Conservation (phyloP, 768 basidiomycete species). For the Myochromella boudieri region DNA sequence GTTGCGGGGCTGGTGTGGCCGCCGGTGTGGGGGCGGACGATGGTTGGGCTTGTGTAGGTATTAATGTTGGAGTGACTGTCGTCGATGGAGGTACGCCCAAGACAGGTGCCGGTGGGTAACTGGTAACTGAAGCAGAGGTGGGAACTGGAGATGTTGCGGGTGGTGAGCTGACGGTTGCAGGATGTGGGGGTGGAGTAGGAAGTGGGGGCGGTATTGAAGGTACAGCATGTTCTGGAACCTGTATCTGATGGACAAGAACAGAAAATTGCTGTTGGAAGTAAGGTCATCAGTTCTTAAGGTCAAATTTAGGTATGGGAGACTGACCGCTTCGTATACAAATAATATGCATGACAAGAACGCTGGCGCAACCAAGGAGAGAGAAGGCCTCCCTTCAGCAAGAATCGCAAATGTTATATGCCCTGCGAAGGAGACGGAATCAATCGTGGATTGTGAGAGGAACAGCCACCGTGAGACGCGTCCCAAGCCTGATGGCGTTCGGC, state of each 20-base stretch:
- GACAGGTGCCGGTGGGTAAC: conserved; percentile 15
- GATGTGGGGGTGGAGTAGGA: conserved; percentile 28
- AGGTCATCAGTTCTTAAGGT: not conserved
- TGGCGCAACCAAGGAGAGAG: conserved; percentile 78
- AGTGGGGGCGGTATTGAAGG: conserved; percentile 17
- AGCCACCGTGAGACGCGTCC: conserved; percentile 82
- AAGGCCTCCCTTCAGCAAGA: conserved; percentile 77
- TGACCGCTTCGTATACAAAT: conserved; percentile 83
- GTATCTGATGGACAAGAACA: conserved; percentile 77
- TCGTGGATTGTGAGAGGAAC: conserved; percentile 74
- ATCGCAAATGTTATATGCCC: conserved; percentile 89
- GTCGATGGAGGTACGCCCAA: conserved; percentile 13
- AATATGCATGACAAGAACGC: conserved; percentile 81
- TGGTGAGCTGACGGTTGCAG: too few relatives aligned
- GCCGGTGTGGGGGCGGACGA: conserved; percentile 20
- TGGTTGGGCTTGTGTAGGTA: conserved; percentile 19
- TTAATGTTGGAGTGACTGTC: conserved; percentile 20
- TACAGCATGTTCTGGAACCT: conserved; percentile 67
- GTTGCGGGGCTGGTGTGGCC: conserved; percentile 22
- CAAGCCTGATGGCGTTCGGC: conserved; percentile 76
- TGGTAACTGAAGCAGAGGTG: conserved; percentile 28
- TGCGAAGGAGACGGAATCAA: conserved; percentile 84
- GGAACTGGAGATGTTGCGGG: too few relatives aligned
- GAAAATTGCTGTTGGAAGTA: conserved; percentile 73
- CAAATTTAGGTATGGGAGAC: not conserved